Percentiles rank a stretch among this genome's conserved stretches.
Conservation (phyloP, 495 filamentous ascomycete species). For the Talaromyces wortmannii region DNA sequence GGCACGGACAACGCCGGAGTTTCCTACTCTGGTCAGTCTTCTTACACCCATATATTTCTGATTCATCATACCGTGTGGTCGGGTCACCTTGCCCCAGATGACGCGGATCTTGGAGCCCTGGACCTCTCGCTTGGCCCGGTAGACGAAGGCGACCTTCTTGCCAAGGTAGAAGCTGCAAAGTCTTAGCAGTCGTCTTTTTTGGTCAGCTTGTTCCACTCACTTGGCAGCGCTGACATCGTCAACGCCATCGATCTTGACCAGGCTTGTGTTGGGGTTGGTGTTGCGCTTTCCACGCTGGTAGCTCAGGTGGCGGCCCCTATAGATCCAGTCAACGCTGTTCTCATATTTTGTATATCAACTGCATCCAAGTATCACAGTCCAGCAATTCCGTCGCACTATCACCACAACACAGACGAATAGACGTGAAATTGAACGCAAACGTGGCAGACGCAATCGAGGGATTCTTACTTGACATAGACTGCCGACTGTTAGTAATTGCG, state of each 20-base stretch:
- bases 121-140: constrained; percentile 84
- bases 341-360: constrained; percentile 9
- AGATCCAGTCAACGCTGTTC: constrained; percentile 30
- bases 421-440: background rate
- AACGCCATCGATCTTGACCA: constrained; percentile 97
- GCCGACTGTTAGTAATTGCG: constrained; percentile 23
- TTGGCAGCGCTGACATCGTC: constrained; percentile 77
- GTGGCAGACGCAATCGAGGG: background rate
- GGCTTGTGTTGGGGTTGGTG: constrained; percentile 74
- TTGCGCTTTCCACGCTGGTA: constrained; percentile 85
- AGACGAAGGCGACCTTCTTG: constrained; percentile 97
- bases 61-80: constrained; percentile 94
- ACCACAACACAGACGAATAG: too few relatives aligned
- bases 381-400: too few relatives aligned
- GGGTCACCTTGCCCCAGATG: constrained; percentile 98
- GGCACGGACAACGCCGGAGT: constrained; percentile 92
- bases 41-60: too few relatives aligned
- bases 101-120: constrained; percentile 96
- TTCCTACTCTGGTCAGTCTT: constrained; percentile 46
- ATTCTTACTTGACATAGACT: constrained; percentile 93
- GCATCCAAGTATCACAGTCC: too few relatives aligned
- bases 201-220: constrained; percentile 40
- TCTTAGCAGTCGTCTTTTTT: constrained; percentile 14
- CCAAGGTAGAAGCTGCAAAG: constrained; percentile 72
- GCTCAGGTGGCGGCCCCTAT: constrained; percentile 85